Conservation (phyloP, 495 filamentous ascomycete genomes). For the Pseudoneurospora amorphoporcata region DNA sequence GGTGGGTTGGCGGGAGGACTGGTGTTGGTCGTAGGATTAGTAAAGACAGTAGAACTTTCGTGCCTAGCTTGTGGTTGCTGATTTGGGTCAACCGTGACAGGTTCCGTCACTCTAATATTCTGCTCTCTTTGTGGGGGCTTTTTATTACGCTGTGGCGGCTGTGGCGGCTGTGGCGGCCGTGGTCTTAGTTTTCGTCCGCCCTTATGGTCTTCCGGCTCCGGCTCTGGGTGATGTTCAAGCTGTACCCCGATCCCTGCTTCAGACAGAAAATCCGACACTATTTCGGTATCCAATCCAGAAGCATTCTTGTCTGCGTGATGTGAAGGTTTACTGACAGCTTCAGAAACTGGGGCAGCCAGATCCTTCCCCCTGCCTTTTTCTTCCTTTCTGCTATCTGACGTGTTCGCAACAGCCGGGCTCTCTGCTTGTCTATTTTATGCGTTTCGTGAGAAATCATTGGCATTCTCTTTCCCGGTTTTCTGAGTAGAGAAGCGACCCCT, state of each 20-base stretch:
- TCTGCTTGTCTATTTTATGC: not conserved
- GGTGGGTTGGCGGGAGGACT: not conserved
- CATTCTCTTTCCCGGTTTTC: not conserved
- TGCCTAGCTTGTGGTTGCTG: not conserved
- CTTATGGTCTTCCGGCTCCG: not conserved
- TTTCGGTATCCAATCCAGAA: not conserved
- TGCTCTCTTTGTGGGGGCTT: not conserved
- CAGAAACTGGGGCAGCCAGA: not conserved
- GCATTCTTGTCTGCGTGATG: not conserved
- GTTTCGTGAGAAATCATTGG: not conserved
- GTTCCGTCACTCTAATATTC: not conserved
- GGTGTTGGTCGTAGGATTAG: not conserved
- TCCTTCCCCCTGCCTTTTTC: not conserved
- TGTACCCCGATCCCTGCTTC: not conserved
- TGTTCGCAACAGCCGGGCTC: not conserved
- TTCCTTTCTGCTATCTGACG: not conserved
- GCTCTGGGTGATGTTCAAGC: not conserved
- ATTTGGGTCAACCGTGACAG: not conserved
- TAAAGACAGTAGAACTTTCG: not conserved
- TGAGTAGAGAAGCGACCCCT: not conserved
- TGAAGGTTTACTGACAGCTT: not conserved
- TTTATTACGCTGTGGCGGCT: not conserved
- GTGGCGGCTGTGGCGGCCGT: not conserved
- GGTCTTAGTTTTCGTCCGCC: not conserved
- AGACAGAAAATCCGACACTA: not conserved